These are phyloP conservation scores for Pleomassaria siparia DNA, from an alignment of 2,329 filamentous ascomycete genomes.

Conservation along the genomic window DNA sequence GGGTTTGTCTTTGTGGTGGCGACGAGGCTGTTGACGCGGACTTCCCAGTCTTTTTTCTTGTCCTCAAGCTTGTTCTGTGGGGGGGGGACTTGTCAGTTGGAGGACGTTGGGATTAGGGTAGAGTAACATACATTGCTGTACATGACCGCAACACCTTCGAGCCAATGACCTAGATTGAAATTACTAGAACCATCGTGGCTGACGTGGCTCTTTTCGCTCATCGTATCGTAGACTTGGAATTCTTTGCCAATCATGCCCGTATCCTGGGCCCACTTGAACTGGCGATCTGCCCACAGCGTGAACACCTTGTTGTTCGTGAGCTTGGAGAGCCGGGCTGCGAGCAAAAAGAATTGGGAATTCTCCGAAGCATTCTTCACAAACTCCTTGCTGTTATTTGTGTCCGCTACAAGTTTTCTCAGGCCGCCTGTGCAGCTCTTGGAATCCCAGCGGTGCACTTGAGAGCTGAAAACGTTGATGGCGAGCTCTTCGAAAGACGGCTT, in stretches of 20 bases:
- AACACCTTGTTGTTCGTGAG: constrained; percentile 60
- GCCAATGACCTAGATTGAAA: background rate
- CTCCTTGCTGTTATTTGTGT: constrained; percentile 43
- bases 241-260: background rate
- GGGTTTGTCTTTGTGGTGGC: background rate
- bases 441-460: constrained; percentile 70
- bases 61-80: background rate
- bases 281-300: constrained; percentile 61
- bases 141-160: background rate
- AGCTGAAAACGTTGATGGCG: constrained; percentile 69
- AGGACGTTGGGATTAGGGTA: background rate
- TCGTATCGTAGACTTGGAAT: constrained; percentile 1
- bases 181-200: background rate
- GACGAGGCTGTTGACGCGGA: background rate
- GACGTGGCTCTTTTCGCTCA: background rate
- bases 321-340: constrained; percentile 70
- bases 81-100: background rate
- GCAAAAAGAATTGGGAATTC: constrained; percentile 72
- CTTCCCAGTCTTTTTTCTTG: background rate
- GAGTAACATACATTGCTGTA: background rate
- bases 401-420: constrained; percentile 45
- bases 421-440: constrained; percentile 66
- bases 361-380: background rate
- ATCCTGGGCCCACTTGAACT: constrained; percentile 55
- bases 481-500: constrained; percentile 65